These are phyloP conservation scores for Paraconiothyrium sp. DNA, from an alignment of 2,329 filamentous ascomycete species.

Conservation along the genomic window DNA sequence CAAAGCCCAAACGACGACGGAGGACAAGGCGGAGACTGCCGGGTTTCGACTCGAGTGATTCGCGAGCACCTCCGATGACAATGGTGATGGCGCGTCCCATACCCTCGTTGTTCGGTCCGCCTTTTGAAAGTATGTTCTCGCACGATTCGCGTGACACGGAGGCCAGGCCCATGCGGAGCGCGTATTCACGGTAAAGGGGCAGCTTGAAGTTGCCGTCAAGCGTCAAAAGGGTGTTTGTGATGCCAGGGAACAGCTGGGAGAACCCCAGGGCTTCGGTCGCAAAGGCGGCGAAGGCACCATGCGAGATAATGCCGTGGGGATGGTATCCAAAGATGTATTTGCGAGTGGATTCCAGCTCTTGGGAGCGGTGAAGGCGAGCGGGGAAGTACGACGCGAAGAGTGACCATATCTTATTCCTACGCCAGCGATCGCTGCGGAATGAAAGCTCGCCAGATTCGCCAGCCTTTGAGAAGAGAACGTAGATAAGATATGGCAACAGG, in stretches of 20 bases:
- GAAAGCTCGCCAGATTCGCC: conserved; percentile 78
- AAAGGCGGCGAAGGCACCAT: conserved; percentile 94
- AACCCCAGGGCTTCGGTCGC: conserved; percentile 91
- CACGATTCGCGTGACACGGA: conserved; percentile 93
- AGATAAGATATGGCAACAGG: conserved; percentile 79
- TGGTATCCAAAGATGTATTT: conserved; percentile 99
- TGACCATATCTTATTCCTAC: conserved; percentile 80
- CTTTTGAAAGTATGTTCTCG: conserved; percentile 83
- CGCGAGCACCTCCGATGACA: conserved; percentile 89
- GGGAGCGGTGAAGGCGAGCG: conserved; percentile 84
- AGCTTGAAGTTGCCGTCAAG: conserved; percentile 96
- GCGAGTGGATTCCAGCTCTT: conserved; percentile 77
- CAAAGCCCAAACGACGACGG: conserved; percentile 85
- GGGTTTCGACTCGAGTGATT: conserved; percentile 89
- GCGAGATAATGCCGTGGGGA: conserved; percentile 95
- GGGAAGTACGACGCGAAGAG: conserved; percentile 95
- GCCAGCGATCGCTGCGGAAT: conserved; percentile 77
- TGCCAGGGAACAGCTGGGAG: conserved; percentile 86
- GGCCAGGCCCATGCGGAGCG: conserved; percentile 85
- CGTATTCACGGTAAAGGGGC: conserved; percentile 92
- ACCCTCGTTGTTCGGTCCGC: conserved; percentile 79
- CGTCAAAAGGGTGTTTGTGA: conserved; percentile 91
- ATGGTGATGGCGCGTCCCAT: conserved; percentile 98
- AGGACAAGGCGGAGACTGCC: conserved; percentile 80
- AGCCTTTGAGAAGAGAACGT: conserved; percentile 81